Evolutionary conservation across 2,329 filamentous ascomycete species (phyloP).

Genomic region (Sporothrix sp.): DNA sequence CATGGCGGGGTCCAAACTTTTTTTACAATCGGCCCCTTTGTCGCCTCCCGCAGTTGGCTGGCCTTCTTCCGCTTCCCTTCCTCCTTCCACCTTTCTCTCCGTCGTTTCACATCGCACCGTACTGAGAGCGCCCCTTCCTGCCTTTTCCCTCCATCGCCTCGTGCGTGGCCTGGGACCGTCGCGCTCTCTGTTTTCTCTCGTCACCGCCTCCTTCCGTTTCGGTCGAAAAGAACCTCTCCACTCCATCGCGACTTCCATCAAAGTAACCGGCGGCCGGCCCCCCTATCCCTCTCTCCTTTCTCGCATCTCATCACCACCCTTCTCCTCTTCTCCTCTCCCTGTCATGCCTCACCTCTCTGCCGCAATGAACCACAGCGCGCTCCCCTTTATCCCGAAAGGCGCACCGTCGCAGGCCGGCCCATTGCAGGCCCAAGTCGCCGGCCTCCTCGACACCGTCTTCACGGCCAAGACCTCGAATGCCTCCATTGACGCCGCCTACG

Average conservation of each 20-base stretch:
- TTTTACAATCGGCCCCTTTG: conserved; percentile 1
- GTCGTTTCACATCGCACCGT: neutral
- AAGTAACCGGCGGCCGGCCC: neutral
- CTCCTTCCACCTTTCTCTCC: neutral
- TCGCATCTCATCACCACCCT: neutral
- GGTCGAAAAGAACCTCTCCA: conserved; percentile 1
- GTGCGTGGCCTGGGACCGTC: conserved; percentile 3
- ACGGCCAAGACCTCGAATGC: conserved; percentile 57
- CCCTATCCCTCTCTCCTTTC: neutral
- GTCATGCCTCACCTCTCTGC: conserved; percentile 20
- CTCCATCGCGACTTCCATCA: conserved; percentile 3
- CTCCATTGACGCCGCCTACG: conserved; percentile 56
- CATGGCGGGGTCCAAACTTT: conserved; percentile 11
- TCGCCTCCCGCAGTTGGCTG: neutral
- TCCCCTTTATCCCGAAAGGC: conserved; percentile 20
- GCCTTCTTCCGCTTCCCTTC: neutral
- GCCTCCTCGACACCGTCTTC: conserved; percentile 58
- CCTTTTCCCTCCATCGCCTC: conserved; percentile 4
- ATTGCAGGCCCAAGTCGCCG: conserved; percentile 54
- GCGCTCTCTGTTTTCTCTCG: neutral
- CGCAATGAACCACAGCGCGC: conserved; percentile 16
- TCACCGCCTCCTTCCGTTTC: neutral
- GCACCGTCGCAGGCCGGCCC: conserved; percentile 29
- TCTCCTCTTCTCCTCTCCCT: neutral
- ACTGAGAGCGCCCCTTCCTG: too few relatives aligned